Conservation (phyloP, 352 stramenopile genomes). For the Globisporangium barbulae region DNA sequence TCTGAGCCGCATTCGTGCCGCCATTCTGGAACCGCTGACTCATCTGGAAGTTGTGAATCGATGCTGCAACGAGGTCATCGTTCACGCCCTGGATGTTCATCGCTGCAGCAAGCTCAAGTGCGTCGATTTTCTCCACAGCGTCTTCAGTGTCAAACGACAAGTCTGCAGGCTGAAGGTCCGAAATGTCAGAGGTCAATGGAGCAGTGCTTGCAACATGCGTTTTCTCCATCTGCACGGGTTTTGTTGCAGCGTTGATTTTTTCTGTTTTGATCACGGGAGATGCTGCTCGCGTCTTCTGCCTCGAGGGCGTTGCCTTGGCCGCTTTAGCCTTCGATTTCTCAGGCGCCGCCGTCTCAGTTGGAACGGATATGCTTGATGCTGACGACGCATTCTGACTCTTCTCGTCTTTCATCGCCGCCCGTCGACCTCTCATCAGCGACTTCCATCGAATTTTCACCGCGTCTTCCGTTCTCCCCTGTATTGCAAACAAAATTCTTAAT, state of each 20-base stretch:
- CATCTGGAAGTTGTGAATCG: constrained; percentile 76
- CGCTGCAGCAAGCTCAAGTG: constrained; percentile 26
- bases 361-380: constrained; percentile 5
- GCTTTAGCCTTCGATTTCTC: constrained; percentile 36
- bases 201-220: constrained; percentile 3
- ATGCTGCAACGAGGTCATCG: constrained; percentile 62
- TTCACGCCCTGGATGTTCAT: constrained; percentile 58
- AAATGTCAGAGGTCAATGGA: not conserved
- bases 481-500: not conserved
- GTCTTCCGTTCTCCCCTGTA: constrained; percentile 88
- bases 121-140: constrained; percentile 17
- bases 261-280: constrained; percentile 30
- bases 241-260: constrained; percentile 10
- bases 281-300: constrained; percentile 31
- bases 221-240: constrained; percentile 7
- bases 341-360: not conserved
- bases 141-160: constrained; percentile 14
- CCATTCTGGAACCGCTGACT: constrained; percentile 47
- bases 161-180: constrained; percentile 12
- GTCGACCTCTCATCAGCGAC: constrained; percentile 79
- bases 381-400: constrained; percentile 23
- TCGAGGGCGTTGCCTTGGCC: constrained; percentile 34
- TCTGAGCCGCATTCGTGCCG: constrained; percentile 2
- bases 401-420: constrained; percentile 67
- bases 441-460: constrained; percentile 94